These are phyloP conservation scores for Plasmopara halstedii DNA, from an alignment of 352 stramenopile genomes.

Conservation along the genomic window DNA sequence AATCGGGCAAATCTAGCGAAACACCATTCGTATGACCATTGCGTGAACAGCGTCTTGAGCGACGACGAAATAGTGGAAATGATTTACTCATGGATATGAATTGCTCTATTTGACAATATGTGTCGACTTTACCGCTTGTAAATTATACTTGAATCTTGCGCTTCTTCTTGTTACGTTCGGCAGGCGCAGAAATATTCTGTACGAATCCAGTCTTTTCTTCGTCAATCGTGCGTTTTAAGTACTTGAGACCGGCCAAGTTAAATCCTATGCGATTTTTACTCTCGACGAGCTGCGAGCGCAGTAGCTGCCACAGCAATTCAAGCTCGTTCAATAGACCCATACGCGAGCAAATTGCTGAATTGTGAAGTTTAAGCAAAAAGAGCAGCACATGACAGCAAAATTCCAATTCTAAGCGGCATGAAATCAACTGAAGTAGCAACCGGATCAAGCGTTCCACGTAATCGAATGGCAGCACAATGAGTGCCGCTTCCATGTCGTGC, in stretches of 20 bases:
- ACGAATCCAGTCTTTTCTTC: slow-evolving; percentile 72
- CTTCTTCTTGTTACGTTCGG: slow-evolving; percentile 54
- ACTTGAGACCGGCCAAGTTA: slow-evolving; percentile 82
- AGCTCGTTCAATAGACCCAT: slow-evolving; percentile 66
- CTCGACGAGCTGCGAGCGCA: slow-evolving; percentile 62
- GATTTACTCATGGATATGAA: too few species aligned
- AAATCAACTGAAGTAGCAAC: slow-evolving; percentile 88
- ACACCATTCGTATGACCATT: too few species aligned
- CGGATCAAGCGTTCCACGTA: slow-evolving; percentile 92
- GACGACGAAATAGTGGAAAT: too few species aligned
- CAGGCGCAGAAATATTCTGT: slow-evolving; percentile 46
- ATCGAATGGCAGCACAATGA: slow-evolving; percentile 96
- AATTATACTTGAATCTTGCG: slow-evolving; percentile 14
- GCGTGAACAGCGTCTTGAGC: too few species aligned
- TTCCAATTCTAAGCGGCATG: slow-evolving; percentile 86
- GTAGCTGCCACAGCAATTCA: slow-evolving; percentile 67
- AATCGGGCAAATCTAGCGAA: too few species aligned
- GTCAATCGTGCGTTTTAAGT: slow-evolving; percentile 81
- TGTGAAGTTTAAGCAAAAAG: slow-evolving; percentile 69
- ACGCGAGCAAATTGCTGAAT: slow-evolving; percentile 67
- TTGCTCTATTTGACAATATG: neutral
- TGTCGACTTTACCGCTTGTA: neutral
- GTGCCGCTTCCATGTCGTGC: slow-evolving; percentile 94
- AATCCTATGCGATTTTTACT: slow-evolving; percentile 85
- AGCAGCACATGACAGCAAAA: slow-evolving; percentile 83